These are phyloP conservation scores for Penicillium psychrofluorescens DNA, from an alignment of 495 filamentous ascomycete species.

Conservation along the genomic window DNA sequence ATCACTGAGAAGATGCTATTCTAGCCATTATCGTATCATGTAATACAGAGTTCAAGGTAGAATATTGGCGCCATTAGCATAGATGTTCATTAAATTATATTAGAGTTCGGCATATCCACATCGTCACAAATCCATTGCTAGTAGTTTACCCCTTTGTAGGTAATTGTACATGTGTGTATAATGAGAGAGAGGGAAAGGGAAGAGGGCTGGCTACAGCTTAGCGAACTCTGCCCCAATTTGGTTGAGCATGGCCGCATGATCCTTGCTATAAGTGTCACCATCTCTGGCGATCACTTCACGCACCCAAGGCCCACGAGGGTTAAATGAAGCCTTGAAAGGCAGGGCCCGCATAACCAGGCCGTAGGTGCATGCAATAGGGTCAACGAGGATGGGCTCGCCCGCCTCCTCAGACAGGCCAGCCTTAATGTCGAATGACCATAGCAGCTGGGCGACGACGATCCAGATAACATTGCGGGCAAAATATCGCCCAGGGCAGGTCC, in stretches of 20 bases:
- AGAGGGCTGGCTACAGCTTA: slow-evolving; percentile 4
- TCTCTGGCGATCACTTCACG: slow-evolving; percentile 6
- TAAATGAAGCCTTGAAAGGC: slow-evolving; percentile 16
- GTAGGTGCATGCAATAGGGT: slow-evolving; percentile 17
- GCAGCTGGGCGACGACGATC: slow-evolving; percentile 15
- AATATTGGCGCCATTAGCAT: too few relatives aligned
- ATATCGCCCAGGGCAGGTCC: slow-evolving; percentile 19
- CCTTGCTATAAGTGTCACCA: slow-evolving; percentile 12
- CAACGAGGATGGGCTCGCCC: slow-evolving; percentile 9
- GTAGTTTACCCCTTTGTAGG: too few relatives aligned
- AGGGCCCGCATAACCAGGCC: slow-evolving; percentile 17
- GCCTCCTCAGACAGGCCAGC: slow-evolving; percentile 8
- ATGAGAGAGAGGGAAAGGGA: background rate
- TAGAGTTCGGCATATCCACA: too few relatives aligned
- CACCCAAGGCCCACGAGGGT: slow-evolving; percentile 13
- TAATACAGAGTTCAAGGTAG: too few relatives aligned
- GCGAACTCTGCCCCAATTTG: slow-evolving; percentile 16
- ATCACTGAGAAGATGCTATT: too few relatives aligned
- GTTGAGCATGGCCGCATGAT: slow-evolving; percentile 23
- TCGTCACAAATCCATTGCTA: too few relatives aligned
- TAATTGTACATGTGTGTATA: background rate
- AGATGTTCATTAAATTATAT: too few relatives aligned
- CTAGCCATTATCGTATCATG: too few relatives aligned
- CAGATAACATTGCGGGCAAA: slow-evolving; percentile 21
- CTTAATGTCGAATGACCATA: slow-evolving; percentile 23